These are phyloP conservation scores for Pouteria campechiana DNA, from an alignment of 179 eudicot species.

Conservation along the genomic window DNA sequence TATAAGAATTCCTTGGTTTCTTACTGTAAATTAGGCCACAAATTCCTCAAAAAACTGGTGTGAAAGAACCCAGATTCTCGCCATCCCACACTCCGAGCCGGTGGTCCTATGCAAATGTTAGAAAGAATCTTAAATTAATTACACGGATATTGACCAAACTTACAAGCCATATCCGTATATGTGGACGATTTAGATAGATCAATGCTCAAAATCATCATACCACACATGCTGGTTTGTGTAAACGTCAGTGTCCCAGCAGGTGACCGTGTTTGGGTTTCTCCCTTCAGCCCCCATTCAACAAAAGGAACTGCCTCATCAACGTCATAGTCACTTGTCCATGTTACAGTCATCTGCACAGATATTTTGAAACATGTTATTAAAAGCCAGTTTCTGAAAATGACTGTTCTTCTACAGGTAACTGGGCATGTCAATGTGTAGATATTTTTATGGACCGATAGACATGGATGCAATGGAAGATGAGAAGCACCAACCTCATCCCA, in stretches of 20 bases:
- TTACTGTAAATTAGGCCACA: constrained; percentile 66
- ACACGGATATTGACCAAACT: no score
- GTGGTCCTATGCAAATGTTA: constrained; percentile 71
- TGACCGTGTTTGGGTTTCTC: constrained; percentile 15
- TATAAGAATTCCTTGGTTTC: not conserved
- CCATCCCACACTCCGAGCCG: constrained; percentile 87
- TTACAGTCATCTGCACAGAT: constrained; percentile 65
- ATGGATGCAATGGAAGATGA: not conserved
- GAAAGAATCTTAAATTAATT: no score
- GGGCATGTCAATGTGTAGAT: no score
- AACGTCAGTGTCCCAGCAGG: constrained; percentile 86
- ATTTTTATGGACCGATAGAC: no score
- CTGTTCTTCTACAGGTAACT: no score
- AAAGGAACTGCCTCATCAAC: constrained; percentile 68
- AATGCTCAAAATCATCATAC: constrained; percentile 18
- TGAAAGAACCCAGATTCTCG: constrained; percentile 82
- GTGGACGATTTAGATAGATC: no score
- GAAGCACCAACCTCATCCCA: constrained; percentile 69
- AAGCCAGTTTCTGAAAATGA: no score
- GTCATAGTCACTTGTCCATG: constrained; percentile 88
- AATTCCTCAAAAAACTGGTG: constrained; percentile 65
- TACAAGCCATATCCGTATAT: no score
- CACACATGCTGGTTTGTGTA: constrained; percentile 54
- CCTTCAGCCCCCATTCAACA: constrained; percentile 52
- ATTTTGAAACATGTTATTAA: no score